Percentiles rank a stretch among this genome's conserved stretches.
Conservation (phyloP, 441 rosid genomes). For the Euphorbia celastroides region DNA sequence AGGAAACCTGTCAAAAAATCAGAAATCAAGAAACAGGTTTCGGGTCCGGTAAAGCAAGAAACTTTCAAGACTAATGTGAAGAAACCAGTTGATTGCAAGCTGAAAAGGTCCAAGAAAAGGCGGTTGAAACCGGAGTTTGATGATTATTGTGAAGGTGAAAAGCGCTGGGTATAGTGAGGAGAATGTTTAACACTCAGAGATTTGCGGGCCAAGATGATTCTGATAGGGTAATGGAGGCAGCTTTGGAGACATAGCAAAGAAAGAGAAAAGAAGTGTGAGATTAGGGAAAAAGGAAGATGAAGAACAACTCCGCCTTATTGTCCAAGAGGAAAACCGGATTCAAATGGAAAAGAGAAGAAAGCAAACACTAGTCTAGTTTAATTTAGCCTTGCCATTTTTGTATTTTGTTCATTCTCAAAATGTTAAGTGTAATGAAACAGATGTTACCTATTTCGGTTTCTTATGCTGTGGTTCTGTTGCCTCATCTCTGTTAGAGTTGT, state of each 20-base stretch:
- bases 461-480: constrained; percentile 4
- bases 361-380: background rate
- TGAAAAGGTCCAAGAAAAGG: constrained; percentile 3
- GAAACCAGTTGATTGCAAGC: background rate
- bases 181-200: constrained; percentile 17
- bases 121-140: background rate
- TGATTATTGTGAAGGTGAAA: background rate
- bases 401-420: background rate
- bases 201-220: constrained; percentile 18
- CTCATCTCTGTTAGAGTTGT: constrained; percentile 2
- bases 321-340: constrained; percentile 10
- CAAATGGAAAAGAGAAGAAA: constrained; percentile 4
- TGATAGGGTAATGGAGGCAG: constrained; percentile 11
- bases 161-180: constrained; percentile 12
- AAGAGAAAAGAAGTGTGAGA: constrained; percentile 19
- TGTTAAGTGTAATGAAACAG: background rate
- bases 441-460: constrained; percentile 3
- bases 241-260: constrained; percentile 10
- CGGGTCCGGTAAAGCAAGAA: background rate
- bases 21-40: background rate
- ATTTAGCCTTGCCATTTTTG: background rate
- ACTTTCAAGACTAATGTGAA: no score
- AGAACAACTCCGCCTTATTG: constrained; percentile 11
- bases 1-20: background rate
- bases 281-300: constrained; percentile 15